Evolutionary conservation across 352 stramenopile species (phyloP).

Genomic region (Phytopythium ostracodes): DNA sequence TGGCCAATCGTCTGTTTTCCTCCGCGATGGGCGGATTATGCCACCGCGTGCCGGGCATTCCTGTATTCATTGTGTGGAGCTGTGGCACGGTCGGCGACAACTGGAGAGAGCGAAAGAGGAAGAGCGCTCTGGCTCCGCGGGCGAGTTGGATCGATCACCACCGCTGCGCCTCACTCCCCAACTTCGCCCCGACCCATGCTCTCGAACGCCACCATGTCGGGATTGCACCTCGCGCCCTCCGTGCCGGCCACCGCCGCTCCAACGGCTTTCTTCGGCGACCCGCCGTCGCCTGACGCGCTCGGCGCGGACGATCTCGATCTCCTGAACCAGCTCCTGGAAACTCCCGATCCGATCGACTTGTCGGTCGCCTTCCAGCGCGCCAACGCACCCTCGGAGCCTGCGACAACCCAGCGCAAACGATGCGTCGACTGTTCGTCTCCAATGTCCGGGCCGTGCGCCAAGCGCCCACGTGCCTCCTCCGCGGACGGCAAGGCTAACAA

Average conservation of each 20-base stretch:
- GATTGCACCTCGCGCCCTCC: background rate
- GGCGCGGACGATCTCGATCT: background rate
- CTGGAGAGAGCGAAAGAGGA: too few relatives aligned
- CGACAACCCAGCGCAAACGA: background rate
- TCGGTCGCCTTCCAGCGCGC: too few relatives aligned
- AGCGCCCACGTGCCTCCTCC: constrained; percentile 10
- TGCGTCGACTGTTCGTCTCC: background rate
- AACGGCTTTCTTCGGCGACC: background rate
- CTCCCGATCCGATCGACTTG: background rate
- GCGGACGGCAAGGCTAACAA: background rate
- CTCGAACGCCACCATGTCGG: background rate
- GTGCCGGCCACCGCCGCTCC: too few relatives aligned
- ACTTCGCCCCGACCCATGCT: background rate
- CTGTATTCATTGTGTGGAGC: too few relatives aligned
- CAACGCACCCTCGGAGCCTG: background rate
- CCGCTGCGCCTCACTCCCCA: background rate
- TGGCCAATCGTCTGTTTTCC: too few relatives aligned
- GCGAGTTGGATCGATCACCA: background rate
- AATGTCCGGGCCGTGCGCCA: constrained; percentile 1
- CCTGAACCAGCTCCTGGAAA: background rate
- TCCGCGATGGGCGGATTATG: too few relatives aligned
- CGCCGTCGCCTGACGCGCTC: background rate
- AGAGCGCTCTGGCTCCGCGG: background rate
- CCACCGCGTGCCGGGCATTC: too few relatives aligned
- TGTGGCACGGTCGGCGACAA: too few relatives aligned